Percentiles rank a stretch among this genome's conserved stretches.
These are phyloP conservation scores for Phyllostachys edulis DNA, from an alignment of 176 grass and related monocot species.

Conservation along the genomic window DNA sequence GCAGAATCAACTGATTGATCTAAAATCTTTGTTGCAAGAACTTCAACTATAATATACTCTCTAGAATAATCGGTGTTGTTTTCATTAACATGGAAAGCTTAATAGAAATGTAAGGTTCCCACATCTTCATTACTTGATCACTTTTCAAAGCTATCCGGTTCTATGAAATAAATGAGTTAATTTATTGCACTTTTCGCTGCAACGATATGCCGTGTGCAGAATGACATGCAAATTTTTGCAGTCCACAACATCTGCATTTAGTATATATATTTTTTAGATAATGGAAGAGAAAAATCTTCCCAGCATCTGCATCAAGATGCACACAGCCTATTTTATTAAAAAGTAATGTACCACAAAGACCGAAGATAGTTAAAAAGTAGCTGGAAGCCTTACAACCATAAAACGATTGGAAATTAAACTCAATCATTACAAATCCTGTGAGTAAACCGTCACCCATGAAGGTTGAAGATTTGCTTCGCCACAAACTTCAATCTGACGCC, in stretches of 20 bases:
- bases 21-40: slow-evolving; percentile 55
- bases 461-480: too few species aligned
- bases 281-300: too few species aligned
- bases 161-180: slow-evolving; percentile 23
- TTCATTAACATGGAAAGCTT: slow-evolving; percentile 67
- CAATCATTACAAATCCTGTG: too few species aligned
- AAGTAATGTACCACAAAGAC: too few species aligned
- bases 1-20: slow-evolving; percentile 5
- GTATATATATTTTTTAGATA: too few species aligned
- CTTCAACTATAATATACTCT: slow-evolving; percentile 72
- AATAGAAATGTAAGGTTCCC: slow-evolving; percentile 58
- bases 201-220: background rate
- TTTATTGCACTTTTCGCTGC: background rate
- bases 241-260: slow-evolving; percentile 1
- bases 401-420: too few species aligned
- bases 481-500: too few species aligned
- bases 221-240: background rate
- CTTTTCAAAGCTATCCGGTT: background rate
- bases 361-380: too few species aligned
- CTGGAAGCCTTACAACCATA: too few species aligned
- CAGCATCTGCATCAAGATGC: too few species aligned
- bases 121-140: slow-evolving; percentile 2
- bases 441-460: too few species aligned
- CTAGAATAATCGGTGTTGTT: slow-evolving; percentile 67
- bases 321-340: too few species aligned